These are phyloP conservation scores for Patellifolia procumbens DNA, from an alignment of 179 eudicot genomes.

Conservation along the genomic window DNA sequence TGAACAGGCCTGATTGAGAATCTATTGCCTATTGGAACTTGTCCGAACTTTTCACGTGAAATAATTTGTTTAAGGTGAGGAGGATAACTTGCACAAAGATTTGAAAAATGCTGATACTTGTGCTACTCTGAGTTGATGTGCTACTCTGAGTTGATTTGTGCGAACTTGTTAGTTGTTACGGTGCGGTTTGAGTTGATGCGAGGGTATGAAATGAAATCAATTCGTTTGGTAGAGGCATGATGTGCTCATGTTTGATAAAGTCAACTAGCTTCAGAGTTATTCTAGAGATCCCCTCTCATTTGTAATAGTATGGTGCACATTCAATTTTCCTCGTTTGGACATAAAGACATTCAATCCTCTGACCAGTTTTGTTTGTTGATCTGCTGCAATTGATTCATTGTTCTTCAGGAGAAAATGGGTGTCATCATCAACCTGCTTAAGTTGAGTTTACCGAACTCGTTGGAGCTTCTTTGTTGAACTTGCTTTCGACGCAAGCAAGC, in stretches of 20 bases:
- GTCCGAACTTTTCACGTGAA: too few relatives aligned
- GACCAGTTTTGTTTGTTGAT: not conserved
- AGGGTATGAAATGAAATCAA: too few relatives aligned
- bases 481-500: not conserved
- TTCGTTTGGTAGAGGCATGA: too few relatives aligned
- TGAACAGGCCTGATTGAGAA: too few relatives aligned
- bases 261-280: too few relatives aligned
- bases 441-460: not conserved
- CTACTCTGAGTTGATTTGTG: not conserved
- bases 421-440: constrained; percentile 11
- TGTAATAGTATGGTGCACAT: not conserved
- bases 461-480: not conserved
- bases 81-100: not conserved
- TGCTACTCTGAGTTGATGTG: not conserved
- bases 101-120: not conserved
- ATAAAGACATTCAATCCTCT: not conserved
- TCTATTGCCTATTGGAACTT: too few relatives aligned
- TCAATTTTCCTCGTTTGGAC: not conserved
- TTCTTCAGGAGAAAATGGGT: constrained; percentile 15
- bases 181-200: not conserved
- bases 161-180: not conserved
- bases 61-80: too few relatives aligned
- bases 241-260: too few relatives aligned
- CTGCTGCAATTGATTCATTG: not conserved
- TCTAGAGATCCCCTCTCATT: not conserved